Conservation (phyloP, 129 eudicot species). For the Gnaphalium uliginosum region DNA sequence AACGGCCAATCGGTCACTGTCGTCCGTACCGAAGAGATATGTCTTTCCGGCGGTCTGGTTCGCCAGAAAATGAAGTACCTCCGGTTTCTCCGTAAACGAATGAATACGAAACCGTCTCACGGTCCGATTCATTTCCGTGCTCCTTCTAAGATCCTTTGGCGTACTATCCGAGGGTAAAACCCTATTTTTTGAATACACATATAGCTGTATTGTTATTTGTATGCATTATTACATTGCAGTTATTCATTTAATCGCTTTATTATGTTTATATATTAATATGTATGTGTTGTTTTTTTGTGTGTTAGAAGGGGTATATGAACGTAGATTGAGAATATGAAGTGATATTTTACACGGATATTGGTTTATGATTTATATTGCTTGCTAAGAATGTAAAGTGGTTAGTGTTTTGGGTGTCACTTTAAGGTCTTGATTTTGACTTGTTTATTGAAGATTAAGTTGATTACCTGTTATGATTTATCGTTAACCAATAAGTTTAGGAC, state of each 20-base stretch:
- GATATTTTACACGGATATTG: neutral
- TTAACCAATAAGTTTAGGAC: neutral
- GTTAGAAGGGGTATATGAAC: too few species aligned
- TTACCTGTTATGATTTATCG: neutral
- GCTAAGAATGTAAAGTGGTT: neutral
- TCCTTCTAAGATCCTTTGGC: conserved; percentile 87
- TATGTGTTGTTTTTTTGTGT: neutral
- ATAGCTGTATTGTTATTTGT: too few species aligned
- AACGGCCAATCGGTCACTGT: conserved; percentile 70
- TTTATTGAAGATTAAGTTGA: neutral
- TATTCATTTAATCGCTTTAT: neutral
- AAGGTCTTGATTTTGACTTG: neutral
- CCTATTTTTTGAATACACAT: neutral
- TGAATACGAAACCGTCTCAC: conserved; percentile 92
- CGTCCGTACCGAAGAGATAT: conserved; percentile 75
- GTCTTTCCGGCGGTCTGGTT: conserved; percentile 83
- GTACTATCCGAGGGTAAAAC: conserved; percentile 73
- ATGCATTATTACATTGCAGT: neutral
- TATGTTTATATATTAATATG: neutral
- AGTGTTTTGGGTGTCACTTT: neutral
- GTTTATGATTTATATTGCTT: neutral
- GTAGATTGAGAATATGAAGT: neutral
- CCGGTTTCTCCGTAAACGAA: conserved; percentile 63
- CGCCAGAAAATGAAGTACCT: conserved; percentile 89
- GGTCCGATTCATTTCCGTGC: conserved; percentile 90